Percentiles rank a stretch among this genome's conserved stretches.
Conservation (phyloP, 2,329 filamentous ascomycete species). For the Hymenoscyphus infarciens region DNA sequence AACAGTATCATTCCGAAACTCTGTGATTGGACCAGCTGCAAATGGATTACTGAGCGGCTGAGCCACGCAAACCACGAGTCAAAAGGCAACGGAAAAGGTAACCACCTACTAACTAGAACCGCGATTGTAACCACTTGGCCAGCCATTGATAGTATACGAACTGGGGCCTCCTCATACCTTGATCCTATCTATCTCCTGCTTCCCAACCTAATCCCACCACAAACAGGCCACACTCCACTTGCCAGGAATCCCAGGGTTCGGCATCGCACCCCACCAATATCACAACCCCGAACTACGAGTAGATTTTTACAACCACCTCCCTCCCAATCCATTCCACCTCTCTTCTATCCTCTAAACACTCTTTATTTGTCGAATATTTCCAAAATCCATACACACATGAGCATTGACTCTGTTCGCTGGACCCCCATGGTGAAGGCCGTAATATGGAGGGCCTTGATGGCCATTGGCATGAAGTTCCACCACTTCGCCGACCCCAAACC, state of each 20-base stretch:
- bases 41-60: conserved; percentile 10
- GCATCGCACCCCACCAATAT: background rate
- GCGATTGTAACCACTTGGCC: background rate
- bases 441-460: conserved; percentile 36
- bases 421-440: conserved; percentile 33
- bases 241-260: background rate
- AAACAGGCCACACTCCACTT: background rate
- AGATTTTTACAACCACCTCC: background rate
- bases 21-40: background rate
- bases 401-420: conserved; percentile 18
- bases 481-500: conserved; percentile 34
- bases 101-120: background rate
- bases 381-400: conserved; percentile 17
- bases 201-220: background rate
- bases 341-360: background rate
- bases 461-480: conserved; percentile 36
- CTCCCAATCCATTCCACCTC: background rate
- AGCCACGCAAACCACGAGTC: conserved; percentile 10
- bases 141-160: background rate
- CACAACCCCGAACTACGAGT: background rate
- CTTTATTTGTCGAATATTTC: background rate
- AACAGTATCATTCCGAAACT: background rate
- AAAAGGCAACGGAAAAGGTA: background rate
- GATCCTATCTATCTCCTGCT: background rate
- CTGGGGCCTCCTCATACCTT: background rate